Conservation (phyloP, 2,329 filamentous ascomycete genomes). For the Fusarium sp. region DNA sequence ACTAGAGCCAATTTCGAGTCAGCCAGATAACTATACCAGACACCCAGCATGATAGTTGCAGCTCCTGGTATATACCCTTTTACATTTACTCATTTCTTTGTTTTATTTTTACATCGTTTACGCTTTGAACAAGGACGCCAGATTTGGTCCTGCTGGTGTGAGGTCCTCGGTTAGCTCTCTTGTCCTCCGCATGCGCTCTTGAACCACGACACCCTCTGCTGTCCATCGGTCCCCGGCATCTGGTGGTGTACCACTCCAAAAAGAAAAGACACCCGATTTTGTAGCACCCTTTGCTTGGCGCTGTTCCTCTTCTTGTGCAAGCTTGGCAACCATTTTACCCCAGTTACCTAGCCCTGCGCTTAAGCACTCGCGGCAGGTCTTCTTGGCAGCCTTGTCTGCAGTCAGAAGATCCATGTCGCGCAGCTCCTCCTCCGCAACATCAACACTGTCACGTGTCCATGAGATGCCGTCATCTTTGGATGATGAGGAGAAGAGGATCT, state of each 20-base stretch:
- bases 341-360: constrained; percentile 83
- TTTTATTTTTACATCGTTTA: constrained; percentile 45
- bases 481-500: constrained; percentile 82
- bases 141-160: constrained; percentile 52
- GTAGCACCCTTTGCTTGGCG: constrained; percentile 53
- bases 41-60: constrained; percentile 37
- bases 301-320: constrained; percentile 67
- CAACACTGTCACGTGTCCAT: constrained; percentile 92
- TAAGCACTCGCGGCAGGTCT: constrained; percentile 82
- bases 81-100: background rate
- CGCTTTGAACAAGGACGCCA: constrained; percentile 58
- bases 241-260: constrained; percentile 55
- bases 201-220: constrained; percentile 67
- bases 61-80: constrained; percentile 9
- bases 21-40: constrained; percentile 27
- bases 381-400: constrained; percentile 52
- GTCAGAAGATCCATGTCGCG: constrained; percentile 56
- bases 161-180: constrained; percentile 66
- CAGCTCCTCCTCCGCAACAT: constrained; percentile 79
- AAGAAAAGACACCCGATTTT: constrained; percentile 52
- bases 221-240: constrained; percentile 62
- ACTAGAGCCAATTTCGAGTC: constrained; percentile 31
- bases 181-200: constrained; percentile 65
- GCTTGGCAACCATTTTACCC: constrained; percentile 79
- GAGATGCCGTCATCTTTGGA: constrained; percentile 78